Conservation (phyloP, 495 filamentous ascomycete genomes). For the Lophiostoma macrostomum region DNA sequence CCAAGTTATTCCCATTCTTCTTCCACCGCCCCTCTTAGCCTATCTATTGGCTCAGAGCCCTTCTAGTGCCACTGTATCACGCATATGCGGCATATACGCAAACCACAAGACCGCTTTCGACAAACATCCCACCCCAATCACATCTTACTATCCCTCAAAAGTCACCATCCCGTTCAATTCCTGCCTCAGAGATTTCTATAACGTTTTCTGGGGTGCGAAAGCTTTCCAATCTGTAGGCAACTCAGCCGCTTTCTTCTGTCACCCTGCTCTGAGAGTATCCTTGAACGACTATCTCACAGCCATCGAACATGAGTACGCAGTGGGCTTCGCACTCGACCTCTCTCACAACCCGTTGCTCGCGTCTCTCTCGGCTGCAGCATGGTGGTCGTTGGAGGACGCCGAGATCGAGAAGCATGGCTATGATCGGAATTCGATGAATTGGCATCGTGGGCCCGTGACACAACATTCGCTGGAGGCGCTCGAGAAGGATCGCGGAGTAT, state of each 20-base stretch:
- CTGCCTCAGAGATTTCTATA: conserved; percentile 86
- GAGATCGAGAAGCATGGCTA: conserved; percentile 33
- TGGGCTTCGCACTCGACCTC: conserved; percentile 64
- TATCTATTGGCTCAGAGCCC: conserved; percentile 67
- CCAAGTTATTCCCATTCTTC: conserved; percentile 55
- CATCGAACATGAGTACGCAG: conserved; percentile 41
- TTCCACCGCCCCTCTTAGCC: conserved; percentile 65
- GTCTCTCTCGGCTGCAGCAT: conserved; percentile 62
- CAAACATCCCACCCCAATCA: conserved; percentile 48
- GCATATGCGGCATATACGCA: conserved; percentile 63
- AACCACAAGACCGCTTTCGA: conserved; percentile 76
- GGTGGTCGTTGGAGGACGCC: conserved; percentile 63
- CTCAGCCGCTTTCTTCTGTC: conserved; percentile 68
- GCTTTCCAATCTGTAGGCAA: conserved; percentile 68
- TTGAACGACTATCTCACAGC: conserved; percentile 51
- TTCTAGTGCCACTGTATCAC: conserved; percentile 62
- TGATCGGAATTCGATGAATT: conserved; percentile 40
- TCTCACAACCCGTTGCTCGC: conserved; percentile 65
- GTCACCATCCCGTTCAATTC: conserved; percentile 75
- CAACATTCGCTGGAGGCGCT: conserved; percentile 61
- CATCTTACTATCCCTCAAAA: conserved; percentile 46
- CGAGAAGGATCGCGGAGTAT: conserved; percentile 65
- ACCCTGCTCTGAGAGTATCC: conserved; percentile 44
- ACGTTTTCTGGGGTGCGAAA: conserved; percentile 76
- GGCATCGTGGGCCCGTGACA: conserved; percentile 74